Conservation (phyloP, 2,329 filamentous ascomycete species). For the Aureobasidium uvarum region DNA sequence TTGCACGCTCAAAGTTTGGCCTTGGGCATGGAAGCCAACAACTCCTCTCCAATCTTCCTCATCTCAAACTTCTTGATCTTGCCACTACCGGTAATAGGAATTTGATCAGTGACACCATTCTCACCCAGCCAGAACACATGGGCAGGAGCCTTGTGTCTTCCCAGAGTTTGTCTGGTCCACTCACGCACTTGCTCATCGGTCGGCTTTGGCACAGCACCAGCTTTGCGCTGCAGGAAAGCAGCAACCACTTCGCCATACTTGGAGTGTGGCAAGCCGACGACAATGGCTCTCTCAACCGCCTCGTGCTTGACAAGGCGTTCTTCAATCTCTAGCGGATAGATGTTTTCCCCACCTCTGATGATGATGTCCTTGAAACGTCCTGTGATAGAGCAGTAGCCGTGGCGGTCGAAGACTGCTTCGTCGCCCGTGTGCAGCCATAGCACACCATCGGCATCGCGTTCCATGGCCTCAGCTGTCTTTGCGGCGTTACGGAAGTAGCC, state of each 20-base stretch:
- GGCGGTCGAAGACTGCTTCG: slow-evolving; percentile 51
- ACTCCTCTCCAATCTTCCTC: slow-evolving; percentile 29
- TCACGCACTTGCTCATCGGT: slow-evolving; percentile 38
- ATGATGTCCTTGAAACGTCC: slow-evolving; percentile 38
- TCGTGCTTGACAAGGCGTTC: slow-evolving; percentile 34
- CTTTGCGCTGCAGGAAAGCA: slow-evolving; percentile 39
- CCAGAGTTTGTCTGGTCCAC: slow-evolving; percentile 43
- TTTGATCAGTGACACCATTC: slow-evolving; percentile 38
- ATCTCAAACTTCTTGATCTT: slow-evolving; percentile 48
- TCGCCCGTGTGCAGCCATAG: slow-evolving; percentile 65
- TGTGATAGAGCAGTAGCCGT: slow-evolving; percentile 43
- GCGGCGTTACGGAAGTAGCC: slow-evolving; percentile 66
- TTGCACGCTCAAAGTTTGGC: slow-evolving; percentile 6
- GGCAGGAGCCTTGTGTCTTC: slow-evolving; percentile 56
- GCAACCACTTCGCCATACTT: slow-evolving; percentile 37
- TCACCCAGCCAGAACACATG: slow-evolving; percentile 74
- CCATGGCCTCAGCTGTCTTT: slow-evolving; percentile 70
- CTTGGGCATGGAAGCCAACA: slow-evolving; percentile 22
- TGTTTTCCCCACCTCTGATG: slow-evolving; percentile 63
- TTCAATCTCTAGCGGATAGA: slow-evolving; percentile 45
- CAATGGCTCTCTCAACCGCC: slow-evolving; percentile 34
- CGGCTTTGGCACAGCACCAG: slow-evolving; percentile 32
- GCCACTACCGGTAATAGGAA: slow-evolving; percentile 47
- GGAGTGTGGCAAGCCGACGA: slow-evolving; percentile 36
- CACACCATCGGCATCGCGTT: slow-evolving; percentile 61